These are phyloP conservation scores for Daldinia eschscholtzii DNA, from an alignment of 2,329 filamentous ascomycete species.

Conservation along the genomic window DNA sequence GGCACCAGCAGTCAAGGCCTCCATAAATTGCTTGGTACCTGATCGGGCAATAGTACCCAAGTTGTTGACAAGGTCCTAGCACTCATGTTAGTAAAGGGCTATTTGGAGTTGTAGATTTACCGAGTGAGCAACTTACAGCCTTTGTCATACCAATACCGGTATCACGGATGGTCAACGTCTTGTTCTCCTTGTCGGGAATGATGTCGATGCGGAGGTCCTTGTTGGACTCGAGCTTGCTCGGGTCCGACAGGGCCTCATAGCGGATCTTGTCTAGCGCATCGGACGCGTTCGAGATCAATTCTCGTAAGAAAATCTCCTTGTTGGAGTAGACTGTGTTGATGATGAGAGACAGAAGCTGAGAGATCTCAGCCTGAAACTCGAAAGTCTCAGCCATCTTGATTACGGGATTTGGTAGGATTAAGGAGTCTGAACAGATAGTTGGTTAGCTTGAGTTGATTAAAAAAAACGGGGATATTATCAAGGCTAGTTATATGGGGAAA, in stretches of 20 bases:
- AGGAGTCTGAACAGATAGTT: constrained; percentile 33
- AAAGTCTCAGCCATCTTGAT: constrained; percentile 94
- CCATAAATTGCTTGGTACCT: constrained; percentile 99
- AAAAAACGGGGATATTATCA: constrained; percentile 1
- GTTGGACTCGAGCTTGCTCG: constrained; percentile 94
- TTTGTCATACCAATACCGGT: constrained; percentile 99
- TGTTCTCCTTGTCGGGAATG: constrained; percentile 96
- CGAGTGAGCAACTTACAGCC: constrained; percentile 77
- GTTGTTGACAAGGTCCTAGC: constrained; percentile 97
- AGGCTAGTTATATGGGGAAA: constrained; percentile 1
- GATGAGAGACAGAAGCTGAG: constrained; percentile 99
- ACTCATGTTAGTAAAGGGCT: constrained; percentile 54
- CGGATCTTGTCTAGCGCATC: constrained; percentile 99
- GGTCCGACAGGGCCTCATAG: constrained; percentile 97
- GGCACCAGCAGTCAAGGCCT: constrained; percentile 96
- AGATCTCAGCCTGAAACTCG: constrained; percentile 99
- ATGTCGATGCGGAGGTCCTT: constrained; percentile 99
- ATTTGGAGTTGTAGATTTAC: constrained; percentile 8
- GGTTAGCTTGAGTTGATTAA: constrained; percentile 28
- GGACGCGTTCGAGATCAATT: constrained; percentile 97
- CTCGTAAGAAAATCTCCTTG: constrained; percentile 99
- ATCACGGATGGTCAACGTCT: constrained; percentile 97
- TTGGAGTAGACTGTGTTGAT: constrained; percentile 99
- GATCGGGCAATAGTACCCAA: constrained; percentile 99
- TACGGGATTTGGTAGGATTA: constrained; percentile 25